phyloP scores from a whole-genome alignment of 352 stramenopile species.

The Phytophthora hibernalis region DNA sequence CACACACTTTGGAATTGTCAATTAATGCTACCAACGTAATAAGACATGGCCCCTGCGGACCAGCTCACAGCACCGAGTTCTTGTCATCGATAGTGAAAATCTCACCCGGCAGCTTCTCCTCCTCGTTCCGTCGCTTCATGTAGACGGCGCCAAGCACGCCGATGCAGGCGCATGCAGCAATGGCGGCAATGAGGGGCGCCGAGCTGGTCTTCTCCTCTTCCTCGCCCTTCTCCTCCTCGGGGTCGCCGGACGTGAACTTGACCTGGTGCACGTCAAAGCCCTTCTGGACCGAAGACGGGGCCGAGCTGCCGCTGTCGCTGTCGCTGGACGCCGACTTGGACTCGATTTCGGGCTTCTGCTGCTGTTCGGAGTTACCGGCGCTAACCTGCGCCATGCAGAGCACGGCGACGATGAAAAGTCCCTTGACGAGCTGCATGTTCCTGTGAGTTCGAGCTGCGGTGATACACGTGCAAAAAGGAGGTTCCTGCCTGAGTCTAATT shows the following conservation, averaged over 20 bases:
- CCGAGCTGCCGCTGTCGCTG: not conserved
- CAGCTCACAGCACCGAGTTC: constrained; percentile 73
- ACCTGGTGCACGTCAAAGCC: constrained; percentile 54
- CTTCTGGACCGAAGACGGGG: constrained; percentile 10
- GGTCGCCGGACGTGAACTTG: constrained; percentile 46
- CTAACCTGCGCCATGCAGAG: constrained; percentile 29
- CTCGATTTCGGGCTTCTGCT: constrained; percentile 9
- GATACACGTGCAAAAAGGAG: constrained; percentile 5
- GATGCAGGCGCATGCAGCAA: constrained; percentile 55
- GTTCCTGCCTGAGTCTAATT: constrained; percentile 30
- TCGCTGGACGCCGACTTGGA: constrained; percentile 4
- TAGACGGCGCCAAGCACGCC: constrained; percentile 58
- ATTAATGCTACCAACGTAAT: constrained; percentile 50
- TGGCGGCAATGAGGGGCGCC: constrained; percentile 38
- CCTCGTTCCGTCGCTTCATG: constrained; percentile 59
- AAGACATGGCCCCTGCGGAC: constrained; percentile 35
- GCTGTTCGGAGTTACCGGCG: constrained; percentile 19
- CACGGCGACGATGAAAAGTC: constrained; percentile 31
- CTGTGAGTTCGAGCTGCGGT: not conserved
- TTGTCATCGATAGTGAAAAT: constrained; percentile 85
- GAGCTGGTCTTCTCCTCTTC: constrained; percentile 20
- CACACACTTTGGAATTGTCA: constrained; percentile 46
- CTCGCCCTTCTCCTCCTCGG: constrained; percentile 17
- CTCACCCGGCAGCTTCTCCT: constrained; percentile 56
- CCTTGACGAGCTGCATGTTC: constrained; percentile 41